These are phyloP conservation scores for barrel medic (Medicago truncatula) DNA, from an alignment of 306 rosid species.

Conservation along the genomic window DNA sequence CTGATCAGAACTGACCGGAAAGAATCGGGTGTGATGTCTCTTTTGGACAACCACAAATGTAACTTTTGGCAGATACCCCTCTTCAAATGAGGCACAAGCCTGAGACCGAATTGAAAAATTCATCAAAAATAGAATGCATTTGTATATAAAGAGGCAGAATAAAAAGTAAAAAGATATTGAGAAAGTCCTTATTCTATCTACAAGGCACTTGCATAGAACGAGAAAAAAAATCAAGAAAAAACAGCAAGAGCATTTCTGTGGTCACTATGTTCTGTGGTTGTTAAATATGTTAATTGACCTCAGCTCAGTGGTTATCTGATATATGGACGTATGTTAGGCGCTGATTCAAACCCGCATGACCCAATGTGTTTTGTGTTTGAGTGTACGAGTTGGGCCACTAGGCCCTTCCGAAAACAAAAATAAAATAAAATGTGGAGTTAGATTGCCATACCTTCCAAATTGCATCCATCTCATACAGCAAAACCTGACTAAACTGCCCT, in stretches of 20 bases:
- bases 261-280: background rate
- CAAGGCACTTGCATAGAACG: background rate
- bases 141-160: background rate
- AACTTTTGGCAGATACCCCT: constrained; percentile 50
- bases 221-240: background rate
- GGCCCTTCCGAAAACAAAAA: background rate
- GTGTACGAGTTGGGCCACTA: background rate
- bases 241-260: background rate
- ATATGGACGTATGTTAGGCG: background rate
- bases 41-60: constrained; percentile 84
- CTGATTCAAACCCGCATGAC: background rate
- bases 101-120: constrained; percentile 32
- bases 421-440: background rate
- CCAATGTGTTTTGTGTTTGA: background rate
- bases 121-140: background rate
- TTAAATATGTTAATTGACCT: background rate
- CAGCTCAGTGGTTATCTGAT: background rate
- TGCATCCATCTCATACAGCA: constrained; percentile 81
- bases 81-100: constrained; percentile 71
- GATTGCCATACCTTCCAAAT: constrained; percentile 64
- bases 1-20: constrained; percentile 46
- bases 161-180: too few species aligned
- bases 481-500: constrained; percentile 79
- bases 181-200: background rate
- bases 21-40: constrained; percentile 79